Percentiles rank a stretch among this genome's conserved stretches.
Evolutionary conservation across 371 early-diverging fungal species (phyloP).

Genomic region (Mucor irregularis): DNA sequence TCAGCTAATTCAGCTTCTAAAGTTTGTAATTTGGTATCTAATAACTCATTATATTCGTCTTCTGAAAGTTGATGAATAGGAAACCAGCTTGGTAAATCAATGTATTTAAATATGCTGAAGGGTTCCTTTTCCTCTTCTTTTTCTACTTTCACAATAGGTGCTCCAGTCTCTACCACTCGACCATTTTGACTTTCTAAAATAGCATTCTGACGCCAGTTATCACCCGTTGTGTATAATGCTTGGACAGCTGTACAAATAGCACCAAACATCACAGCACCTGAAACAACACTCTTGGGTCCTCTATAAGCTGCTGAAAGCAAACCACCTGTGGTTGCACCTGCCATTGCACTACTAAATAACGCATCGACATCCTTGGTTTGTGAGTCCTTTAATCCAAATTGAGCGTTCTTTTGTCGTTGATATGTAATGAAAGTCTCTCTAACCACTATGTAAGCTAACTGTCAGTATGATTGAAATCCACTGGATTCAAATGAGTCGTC

Average conservation of each 20-base stretch:
- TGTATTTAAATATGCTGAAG: slow-evolving; percentile 32
- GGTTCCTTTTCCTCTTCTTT: not conserved
- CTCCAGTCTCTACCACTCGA: not conserved
- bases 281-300: slow-evolving; percentile 49
- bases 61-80: slow-evolving; percentile 46
- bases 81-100: slow-evolving; percentile 47
- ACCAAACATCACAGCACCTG: slow-evolving; percentile 59
- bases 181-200: slow-evolving; percentile 16
- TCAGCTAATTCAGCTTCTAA: slow-evolving; percentile 43
- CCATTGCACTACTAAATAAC: slow-evolving; percentile 57
- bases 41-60: slow-evolving; percentile 45
- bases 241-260: slow-evolving; percentile 35
- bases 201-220: slow-evolving; percentile 42
- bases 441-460: slow-evolving; percentile 20
- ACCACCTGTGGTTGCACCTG: slow-evolving; percentile 61
- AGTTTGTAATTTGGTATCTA: slow-evolving; percentile 43
- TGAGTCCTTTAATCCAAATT: slow-evolving; percentile 59
- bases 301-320: slow-evolving; percentile 51
- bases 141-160: not conserved
- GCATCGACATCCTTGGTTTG: slow-evolving; percentile 59
- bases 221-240: slow-evolving; percentile 27
- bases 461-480: too few relatives aligned
- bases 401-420: slow-evolving; percentile 55
- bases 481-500: too few relatives aligned
- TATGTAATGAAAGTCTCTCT: slow-evolving; percentile 57